phyloP scores from a whole-genome alignment of 257 asterid genomes.

The Datura wrightii region DNA sequence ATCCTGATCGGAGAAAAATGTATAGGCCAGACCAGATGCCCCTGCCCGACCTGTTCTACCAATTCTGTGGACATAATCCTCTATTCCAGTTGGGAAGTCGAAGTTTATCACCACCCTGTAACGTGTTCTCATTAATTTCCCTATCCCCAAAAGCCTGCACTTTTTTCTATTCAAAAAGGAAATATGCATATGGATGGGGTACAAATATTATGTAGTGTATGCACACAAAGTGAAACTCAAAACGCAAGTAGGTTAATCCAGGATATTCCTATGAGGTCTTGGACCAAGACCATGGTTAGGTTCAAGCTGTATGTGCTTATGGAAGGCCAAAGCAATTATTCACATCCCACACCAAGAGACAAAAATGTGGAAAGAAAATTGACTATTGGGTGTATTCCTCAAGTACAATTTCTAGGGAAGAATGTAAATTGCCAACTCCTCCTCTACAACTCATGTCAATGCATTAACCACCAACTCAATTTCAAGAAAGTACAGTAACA shows the following conservation, averaged over 20 bases:
- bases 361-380: background rate
- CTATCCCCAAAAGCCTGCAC: background rate
- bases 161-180: constrained; percentile 18
- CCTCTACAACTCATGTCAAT: background rate
- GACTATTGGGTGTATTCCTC: background rate
- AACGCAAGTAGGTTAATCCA: constrained; percentile 4
- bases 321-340: background rate
- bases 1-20: constrained; percentile 70
- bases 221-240: background rate
- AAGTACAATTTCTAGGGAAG: background rate
- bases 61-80: constrained; percentile 39
- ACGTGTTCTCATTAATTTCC: background rate
- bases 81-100: constrained; percentile 40
- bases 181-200: constrained; percentile 10
- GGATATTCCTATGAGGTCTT: background rate
- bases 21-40: constrained; percentile 43
- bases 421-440: background rate
- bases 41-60: constrained; percentile 43
- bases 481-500: background rate
- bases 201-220: background rate
- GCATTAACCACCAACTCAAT: constrained; percentile 13
- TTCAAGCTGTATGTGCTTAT: background rate
- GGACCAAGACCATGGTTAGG: background rate
- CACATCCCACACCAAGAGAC: background rate
- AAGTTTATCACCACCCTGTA: constrained; percentile 64